phyloP scores from a whole-genome alignment of 2,329 filamentous ascomycete genomes.

The Ustulina deusta region DNA sequence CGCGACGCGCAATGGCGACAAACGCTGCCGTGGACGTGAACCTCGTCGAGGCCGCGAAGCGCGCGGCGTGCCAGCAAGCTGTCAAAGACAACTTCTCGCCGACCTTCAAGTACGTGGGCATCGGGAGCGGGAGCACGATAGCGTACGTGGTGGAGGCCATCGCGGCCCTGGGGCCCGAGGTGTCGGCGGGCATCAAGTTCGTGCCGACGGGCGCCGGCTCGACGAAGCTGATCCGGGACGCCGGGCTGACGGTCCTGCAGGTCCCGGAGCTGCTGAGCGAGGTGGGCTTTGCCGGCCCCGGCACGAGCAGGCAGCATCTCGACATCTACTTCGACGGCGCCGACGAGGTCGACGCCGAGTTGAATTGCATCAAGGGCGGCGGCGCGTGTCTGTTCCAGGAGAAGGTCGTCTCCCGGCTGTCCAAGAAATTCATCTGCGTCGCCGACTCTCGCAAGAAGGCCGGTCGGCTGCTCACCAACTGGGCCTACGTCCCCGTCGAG shows the following conservation, averaged over 20 bases:
- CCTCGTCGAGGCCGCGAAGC: constrained; percentile 78
- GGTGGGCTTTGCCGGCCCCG: constrained; percentile 53
- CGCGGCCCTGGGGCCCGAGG: constrained; percentile 65
- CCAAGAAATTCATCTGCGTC: constrained; percentile 88
- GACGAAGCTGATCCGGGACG: constrained; percentile 83
- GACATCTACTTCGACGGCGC: constrained; percentile 97
- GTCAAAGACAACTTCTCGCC: constrained; percentile 75
- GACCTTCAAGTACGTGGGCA: constrained; percentile 87
- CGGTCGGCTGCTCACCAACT: constrained; percentile 76
- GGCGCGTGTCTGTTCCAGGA: constrained; percentile 98
- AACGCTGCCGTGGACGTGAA: constrained; percentile 31
- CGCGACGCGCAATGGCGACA: constrained; percentile 35
- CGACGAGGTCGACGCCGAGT: constrained; percentile 92
- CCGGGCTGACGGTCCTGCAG: constrained; percentile 80
- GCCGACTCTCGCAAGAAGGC: constrained; percentile 94
- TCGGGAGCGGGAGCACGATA: constrained; percentile 85
- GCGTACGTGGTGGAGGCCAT: constrained; percentile 89
- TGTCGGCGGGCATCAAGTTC: constrained; percentile 78
- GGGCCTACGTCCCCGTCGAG: constrained; percentile 91
- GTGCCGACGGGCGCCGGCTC: constrained; percentile 93
- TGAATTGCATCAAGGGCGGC: constrained; percentile 98
- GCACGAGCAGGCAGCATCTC: constrained; percentile 67
- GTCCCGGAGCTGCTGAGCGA: constrained; percentile 79
- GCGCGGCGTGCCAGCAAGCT: constrained; percentile 79
- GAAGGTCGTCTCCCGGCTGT: constrained; percentile 89